Base-by-base conservation (phyloP, 352 stramenopile species). In the Blastocystis sp. region DNA sequence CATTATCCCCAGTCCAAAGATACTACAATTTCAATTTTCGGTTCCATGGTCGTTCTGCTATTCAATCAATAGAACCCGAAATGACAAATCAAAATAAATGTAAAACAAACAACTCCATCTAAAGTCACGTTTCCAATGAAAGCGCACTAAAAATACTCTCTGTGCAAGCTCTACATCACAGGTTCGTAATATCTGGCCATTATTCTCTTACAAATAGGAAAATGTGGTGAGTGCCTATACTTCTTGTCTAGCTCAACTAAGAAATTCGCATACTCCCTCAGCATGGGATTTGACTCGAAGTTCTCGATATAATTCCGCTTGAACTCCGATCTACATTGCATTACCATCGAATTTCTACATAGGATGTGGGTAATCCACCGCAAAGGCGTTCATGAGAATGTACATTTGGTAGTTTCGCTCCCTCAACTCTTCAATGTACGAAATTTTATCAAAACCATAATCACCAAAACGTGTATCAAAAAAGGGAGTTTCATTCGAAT, bases 361-460 rank as follows among this genome's bases (percentile, higher is more conserved):
- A 39, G 77, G 56, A 79, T 88, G 77, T 23, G 77, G 77, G 23
- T 34, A 88, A 64, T 88, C 77, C 18, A 69, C 29, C 8, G 56
- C 77, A 45, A 88, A 88, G 5, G 66, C 77, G 29, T 76, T 73
- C 73, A 61, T 77, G 23, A 88, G 41, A 43, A 88, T 41, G 47
- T 66, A 79, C 73, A 88, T 76, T 13, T 59, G 56, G 70, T 61
- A 88, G 61, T 61, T 61, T 15, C 41, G 53, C 26, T 88, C 41
- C 13, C 77, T 56, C 13, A 88, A 3, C 37, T 88, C 23, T 23
- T 88, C 77, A 63, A 88, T 61, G 26, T 64, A 88, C 34, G 43
- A 26, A 45, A 88, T 59, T n/a, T 88, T 79, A 77, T 88, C 70
- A 47, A 76, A 88, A 3, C 77, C 77, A n/a, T 88, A 88, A 43